Base-by-base conservation (phyloP, 108 stramenopile species). In the Schizochytrium sp. region DNA sequence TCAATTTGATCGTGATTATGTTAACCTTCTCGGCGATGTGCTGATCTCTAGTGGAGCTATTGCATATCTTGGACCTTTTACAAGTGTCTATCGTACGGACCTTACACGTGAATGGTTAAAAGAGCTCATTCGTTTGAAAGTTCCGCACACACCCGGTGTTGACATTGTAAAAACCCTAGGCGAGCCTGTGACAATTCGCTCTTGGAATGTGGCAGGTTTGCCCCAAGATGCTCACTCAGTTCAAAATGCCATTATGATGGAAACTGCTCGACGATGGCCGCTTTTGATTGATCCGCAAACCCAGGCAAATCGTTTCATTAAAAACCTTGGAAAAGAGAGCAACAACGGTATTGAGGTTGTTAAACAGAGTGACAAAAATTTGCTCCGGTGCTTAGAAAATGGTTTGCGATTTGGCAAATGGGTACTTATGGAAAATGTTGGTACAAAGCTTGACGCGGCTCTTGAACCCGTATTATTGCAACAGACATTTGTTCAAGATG, bases 251-350 rank as follows among this genome's bases (percentile, higher is more conserved):
- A 94, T 95, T 56, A 93, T 94, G 49, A 94, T 94, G 94, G 91
- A 93, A 56, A 90, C 91, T 46, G 94, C 93, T 3, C 88, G 94
- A 38, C 90, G 95, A 28, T 95, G 95, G 95, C 94, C 95, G 8
- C 94, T 95, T 13, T 72, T 95, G 57, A 94, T 95, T 72, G 95
- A 94, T 72, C 95, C 94, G 0, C 95, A 95, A 87, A 94, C 92
- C 10, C 94, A 95, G 87, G 95, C 94, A 5, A 95, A 94, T 72
- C 90, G 92, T 56, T 95, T 91, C 87, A 91, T 94, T 19, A 92
- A 92, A 72, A 93, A 88, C 61, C 91, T 94, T 91, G 95, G 94
- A 42, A 93, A 93, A 87, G 94, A 95, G 89, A 61, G 88, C 72
- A 61, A 87, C 28, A 93, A 93, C 61, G 93, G 91, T 42, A 94